phyloP scores from a whole-genome alignment of 2,329 filamentous ascomycete species.

The Neofusicoccum kwambonambiense region DNA sequence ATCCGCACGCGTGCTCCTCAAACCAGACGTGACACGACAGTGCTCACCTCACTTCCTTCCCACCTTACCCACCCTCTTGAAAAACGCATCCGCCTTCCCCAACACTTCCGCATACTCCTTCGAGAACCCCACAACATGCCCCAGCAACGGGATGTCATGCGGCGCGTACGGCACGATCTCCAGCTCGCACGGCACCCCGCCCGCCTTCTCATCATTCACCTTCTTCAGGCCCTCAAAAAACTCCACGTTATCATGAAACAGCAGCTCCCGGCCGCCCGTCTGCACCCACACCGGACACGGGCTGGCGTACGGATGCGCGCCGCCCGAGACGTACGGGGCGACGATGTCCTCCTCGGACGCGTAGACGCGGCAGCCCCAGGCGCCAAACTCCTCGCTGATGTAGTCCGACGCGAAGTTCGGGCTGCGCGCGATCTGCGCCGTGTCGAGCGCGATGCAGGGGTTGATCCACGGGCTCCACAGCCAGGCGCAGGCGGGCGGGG shows the following conservation, averaged over 20 bases:
- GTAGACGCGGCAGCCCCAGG: constrained; percentile 45
- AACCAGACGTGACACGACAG: background rate
- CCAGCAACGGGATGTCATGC: constrained; percentile 49
- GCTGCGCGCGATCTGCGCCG: constrained; percentile 29
- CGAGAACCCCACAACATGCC: constrained; percentile 43
- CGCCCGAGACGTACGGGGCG: constrained; percentile 40
- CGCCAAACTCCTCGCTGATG: constrained; percentile 36
- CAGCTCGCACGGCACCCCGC: constrained; percentile 24
- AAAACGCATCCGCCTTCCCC: constrained; percentile 39
- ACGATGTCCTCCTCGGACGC: constrained; percentile 17
- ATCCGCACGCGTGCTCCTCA: background rate
- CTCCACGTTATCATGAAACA: constrained; percentile 41
- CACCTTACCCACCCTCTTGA: background rate
- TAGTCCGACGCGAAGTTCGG: constrained; percentile 43
- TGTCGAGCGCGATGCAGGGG: constrained; percentile 30
- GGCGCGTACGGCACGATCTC: constrained; percentile 38
- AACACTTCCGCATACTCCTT: constrained; percentile 35
- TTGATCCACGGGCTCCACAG: constrained; percentile 48
- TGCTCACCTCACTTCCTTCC: background rate
- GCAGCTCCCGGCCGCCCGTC: constrained; percentile 42
- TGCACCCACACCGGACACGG: constrained; percentile 43
- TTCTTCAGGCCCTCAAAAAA: constrained; percentile 39
- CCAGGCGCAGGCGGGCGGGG: constrained; percentile 37
- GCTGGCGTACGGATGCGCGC: constrained; percentile 40
- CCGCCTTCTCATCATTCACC: constrained; percentile 28